phyloP scores from a whole-genome alignment of 2,329 filamentous ascomycete species.

The Lachnum nothofagi region DNA sequence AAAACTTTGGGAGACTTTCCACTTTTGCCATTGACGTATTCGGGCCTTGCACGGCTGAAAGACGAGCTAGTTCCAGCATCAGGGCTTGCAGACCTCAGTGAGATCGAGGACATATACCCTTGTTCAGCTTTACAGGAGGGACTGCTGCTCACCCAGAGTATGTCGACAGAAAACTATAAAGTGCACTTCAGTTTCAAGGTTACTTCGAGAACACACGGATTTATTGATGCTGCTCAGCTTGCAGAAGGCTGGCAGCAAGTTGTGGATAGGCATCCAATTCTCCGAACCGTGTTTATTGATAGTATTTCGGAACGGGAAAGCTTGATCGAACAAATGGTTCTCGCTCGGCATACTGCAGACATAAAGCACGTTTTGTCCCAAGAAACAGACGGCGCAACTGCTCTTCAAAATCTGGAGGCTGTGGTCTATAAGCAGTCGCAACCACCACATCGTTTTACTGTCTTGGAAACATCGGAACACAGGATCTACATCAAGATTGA shows the following conservation, averaged over 20 bases:
- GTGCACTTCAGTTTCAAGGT: background rate
- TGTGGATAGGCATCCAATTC: conserved; percentile 4
- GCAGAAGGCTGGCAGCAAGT: conserved; percentile 5
- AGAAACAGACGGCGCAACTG: no score
- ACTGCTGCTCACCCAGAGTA: background rate
- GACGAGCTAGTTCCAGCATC: background rate
- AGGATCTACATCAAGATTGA: no score
- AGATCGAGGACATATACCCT: conserved; percentile 10
- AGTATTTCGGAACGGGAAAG: no score
- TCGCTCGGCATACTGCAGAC: no score
- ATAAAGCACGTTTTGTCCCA: no score
- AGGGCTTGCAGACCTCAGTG: background rate
- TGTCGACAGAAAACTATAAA: background rate
- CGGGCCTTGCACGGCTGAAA: background rate
- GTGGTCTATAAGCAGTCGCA: no score
- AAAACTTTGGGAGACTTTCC: conserved; percentile 13
- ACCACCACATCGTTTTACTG: no score
- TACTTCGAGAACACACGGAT: background rate
- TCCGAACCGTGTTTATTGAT: conserved; percentile 5
- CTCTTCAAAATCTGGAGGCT: no score
- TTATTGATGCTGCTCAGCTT: conserved; percentile 21
- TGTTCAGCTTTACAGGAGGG: conserved; percentile 9
- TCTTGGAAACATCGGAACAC: no score
- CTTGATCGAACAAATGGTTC: no score
- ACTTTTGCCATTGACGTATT: background rate